Evolutionary conservation across 1,139 yeast genomes (phyloP).

Genomic region (Hyphopichia burtonii): DNA sequence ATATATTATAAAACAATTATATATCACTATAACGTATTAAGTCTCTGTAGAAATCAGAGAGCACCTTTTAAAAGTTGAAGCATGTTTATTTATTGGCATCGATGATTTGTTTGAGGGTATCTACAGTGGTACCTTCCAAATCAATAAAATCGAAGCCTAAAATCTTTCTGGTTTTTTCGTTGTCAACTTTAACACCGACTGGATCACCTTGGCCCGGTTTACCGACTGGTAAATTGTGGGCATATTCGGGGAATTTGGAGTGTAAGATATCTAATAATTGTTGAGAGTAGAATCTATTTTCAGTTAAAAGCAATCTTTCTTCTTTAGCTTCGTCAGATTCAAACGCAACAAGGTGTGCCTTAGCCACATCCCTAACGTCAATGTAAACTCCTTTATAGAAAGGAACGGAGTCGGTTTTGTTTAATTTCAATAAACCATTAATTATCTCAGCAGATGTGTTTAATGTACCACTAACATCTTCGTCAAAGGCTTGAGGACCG

Average conservation of each 20-base stretch:
- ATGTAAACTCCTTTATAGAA: conserved; percentile 31
- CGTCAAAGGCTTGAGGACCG: conserved; percentile 41
- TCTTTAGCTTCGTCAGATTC: conserved; percentile 21
- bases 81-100: conserved; percentile 6
- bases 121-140: conserved; percentile 33
- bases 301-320: conserved; percentile 25
- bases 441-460: conserved; percentile 37
- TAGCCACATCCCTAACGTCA: conserved; percentile 45
- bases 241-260: conserved; percentile 24
- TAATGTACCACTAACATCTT: conserved; percentile 26
- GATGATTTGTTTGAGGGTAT: conserved; percentile 42
- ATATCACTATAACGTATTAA: no score
- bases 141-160: conserved; percentile 28
- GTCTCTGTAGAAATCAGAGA: no score
- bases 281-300: conserved; percentile 32
- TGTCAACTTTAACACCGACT: conserved; percentile 17
- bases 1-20: no score
- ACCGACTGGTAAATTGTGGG: conserved; percentile 26
- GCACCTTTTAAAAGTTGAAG: no score
- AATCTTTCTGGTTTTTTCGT: conserved; percentile 24
- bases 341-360: conserved; percentile 32
- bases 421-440: conserved; percentile 20
- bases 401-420: conserved; percentile 15
- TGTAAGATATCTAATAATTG: conserved; percentile 31
- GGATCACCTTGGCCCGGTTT: conserved; percentile 20